phyloP scores from a whole-genome alignment of 2,329 filamentous ascomycete genomes.

The Diplodia intermedia region DNA sequence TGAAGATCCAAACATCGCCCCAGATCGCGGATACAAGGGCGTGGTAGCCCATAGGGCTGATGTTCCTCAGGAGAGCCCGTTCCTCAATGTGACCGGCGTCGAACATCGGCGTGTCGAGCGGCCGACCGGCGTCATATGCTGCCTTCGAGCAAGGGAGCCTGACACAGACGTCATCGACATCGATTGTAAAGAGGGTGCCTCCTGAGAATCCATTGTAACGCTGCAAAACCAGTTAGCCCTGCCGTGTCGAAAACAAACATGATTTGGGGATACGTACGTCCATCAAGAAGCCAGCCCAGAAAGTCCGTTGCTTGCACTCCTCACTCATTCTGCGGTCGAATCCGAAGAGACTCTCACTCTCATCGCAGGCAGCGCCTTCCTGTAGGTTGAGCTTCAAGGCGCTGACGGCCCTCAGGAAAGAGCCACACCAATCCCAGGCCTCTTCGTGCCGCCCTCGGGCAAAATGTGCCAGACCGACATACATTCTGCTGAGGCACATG shows the following conservation, averaged over 20 bases:
- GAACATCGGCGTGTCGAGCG: slow-evolving; percentile 66
- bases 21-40: slow-evolving; percentile 70
- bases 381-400: slow-evolving; percentile 71
- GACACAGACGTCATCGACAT: slow-evolving; percentile 70
- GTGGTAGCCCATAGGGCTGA: slow-evolving; percentile 65
- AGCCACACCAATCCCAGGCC: slow-evolving; percentile 69
- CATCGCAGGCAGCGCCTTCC: slow-evolving; percentile 53
- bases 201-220: slow-evolving; percentile 66
- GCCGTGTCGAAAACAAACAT: background rate
- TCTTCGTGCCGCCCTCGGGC: slow-evolving; percentile 65
- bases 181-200: slow-evolving; percentile 61
- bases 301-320: slow-evolving; percentile 73
- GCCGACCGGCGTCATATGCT: slow-evolving; percentile 67
- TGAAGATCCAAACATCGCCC: slow-evolving; percentile 68
- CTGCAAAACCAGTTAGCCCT: slow-evolving; percentile 42
- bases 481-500: slow-evolving; percentile 70
- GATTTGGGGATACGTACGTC: slow-evolving; percentile 58
- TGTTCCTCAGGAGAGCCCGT: slow-evolving; percentile 39
- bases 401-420: slow-evolving; percentile 66
- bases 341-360: slow-evolving; percentile 58
- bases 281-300: slow-evolving; percentile 74
- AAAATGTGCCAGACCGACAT: slow-evolving; percentile 71
- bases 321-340: slow-evolving; percentile 64
- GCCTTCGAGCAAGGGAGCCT: slow-evolving; percentile 68
- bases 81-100: slow-evolving; percentile 57